Evolutionary conservation across 2,329 filamentous ascomycete species (phyloP), one percentile per base, ranked within the genome.

Genomic region (Periconia digitata): DNA sequence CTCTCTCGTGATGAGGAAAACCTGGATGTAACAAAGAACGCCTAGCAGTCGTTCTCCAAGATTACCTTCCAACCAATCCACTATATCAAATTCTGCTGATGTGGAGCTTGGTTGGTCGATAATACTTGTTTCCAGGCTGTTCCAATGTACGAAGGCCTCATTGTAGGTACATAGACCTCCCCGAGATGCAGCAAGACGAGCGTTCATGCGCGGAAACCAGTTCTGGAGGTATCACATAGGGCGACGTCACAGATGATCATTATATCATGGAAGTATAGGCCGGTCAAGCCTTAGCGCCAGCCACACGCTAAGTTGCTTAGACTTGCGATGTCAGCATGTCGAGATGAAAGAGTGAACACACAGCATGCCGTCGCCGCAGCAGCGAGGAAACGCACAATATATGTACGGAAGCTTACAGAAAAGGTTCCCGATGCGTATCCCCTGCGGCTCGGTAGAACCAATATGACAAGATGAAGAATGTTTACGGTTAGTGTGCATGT

Each of bases 211-310:
- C 8, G 37, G 37, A 39, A 39, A 39, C 13, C n/a, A 39, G 37
- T 22, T 39, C 18, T 21, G 18, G 18, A 6, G 37, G 4, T 15
- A 32, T 32, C 16, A 34, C 47, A 35, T 46, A 49, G 29, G 23
- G 51, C 44, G 50, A 59, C 56, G 55, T 58, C 59, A 60, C 47
- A 7, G 22, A 55, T 34, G 41, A 22, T 34, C 43, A 34, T 18
- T 43, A 40, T n/a, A n/a, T n/a, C n/a, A n/a, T n/a, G n/a, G n/a
- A n/a, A n/a, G n/a, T n/a, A n/a, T n/a, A n/a, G n/a, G 45, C 41
- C 23, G 18, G 21, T 50, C 54, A 32, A 32, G 47, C 43, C 46
- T 52, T 47, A 44, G 49, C 54, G 53, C 57, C 52, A 54, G 50
- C 32, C 17, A 43, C 22, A 22, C 40, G 29, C 44, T 50, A 53